Percentiles rank a stretch among this genome's conserved stretches.
Conservation (phyloP, 306 rosid genomes). For the Prunus mume region DNA sequence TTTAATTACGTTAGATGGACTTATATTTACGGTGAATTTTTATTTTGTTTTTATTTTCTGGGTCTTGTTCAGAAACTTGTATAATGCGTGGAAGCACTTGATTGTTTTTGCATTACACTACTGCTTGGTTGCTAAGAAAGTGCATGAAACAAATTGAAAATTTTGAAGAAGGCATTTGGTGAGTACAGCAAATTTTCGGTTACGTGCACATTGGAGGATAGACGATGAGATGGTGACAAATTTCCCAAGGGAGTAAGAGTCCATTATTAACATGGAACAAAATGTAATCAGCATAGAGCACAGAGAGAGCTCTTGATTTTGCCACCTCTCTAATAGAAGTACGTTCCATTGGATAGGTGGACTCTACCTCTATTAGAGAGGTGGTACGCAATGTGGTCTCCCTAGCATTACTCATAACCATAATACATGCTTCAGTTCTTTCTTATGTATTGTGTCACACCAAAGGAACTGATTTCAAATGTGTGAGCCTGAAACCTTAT, state of each 20-base stretch:
- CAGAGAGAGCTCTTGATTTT: background rate
- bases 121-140: conserved; percentile 17
- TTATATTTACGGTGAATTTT: background rate
- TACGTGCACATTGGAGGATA: no score
- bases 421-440: background rate
- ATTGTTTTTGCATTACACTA: background rate
- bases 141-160: background rate
- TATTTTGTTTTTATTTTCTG: background rate
- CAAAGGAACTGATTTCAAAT: background rate
- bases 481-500: background rate
- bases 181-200: background rate
- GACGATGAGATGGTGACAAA: no score
- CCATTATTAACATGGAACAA: no score
- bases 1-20: background rate
- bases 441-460: background rate
- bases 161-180: background rate
- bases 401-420: background rate
- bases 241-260: no score
- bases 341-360: no score
- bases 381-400: no score
- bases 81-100: background rate
- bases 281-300: background rate
- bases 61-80: background rate
- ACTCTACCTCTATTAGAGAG: no score
- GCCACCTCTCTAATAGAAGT: no score